Base-by-base conservation (phyloP, 2,329 filamentous ascomycete species). In the Colletotrichum scovillei region DNA sequence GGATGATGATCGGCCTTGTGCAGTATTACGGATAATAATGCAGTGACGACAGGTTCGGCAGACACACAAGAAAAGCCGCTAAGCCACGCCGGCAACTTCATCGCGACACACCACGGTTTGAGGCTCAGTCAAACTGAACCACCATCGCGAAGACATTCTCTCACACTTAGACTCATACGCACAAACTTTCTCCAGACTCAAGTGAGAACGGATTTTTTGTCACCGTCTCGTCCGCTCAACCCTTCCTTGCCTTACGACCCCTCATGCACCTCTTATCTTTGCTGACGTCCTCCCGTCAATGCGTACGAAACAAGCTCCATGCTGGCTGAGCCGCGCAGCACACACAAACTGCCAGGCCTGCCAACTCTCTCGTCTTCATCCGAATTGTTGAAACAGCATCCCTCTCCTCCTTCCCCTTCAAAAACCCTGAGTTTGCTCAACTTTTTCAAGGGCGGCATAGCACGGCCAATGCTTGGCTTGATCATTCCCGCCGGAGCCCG, bases 51-150 rank as follows among this genome's bases (percentile, higher is more conserved):
- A 49, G 74, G 11, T 35, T 74, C 72, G 74, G 64, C 74, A 72
- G 58, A 63, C 19, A 63, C 19, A 52, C 38, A 72, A 55, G 57
- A 57, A 26, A 73, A n/a, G 26, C 28, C 57, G 63, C 72, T 72
- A 67, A 72, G 72, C 72, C 72, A 74, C 68, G 30, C 57, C 57
- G 22, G 38, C 46, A 42, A 72, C 72, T 42, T 63, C 59, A 67
- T 57, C 57, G 38, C 68, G 53, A 49, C 55, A 49, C 55, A 74
- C 53, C 59, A 74, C 63, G 63, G 63, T 67, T 72, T 74, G 68
- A 74, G 72, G 72, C 72, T 72, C 72, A 57, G 67, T 63, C 67
- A 62, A 62, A 65, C 57, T 70, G 60, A 65, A 70, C 67, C 70
- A 65, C 55, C 24, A 59, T 11, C 6, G 24, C 62, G 38, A 57